Evolutionary conservation across 176 grass and related monocot genomes (phyloP).

Genomic region (Calamus simplicifolius): DNA sequence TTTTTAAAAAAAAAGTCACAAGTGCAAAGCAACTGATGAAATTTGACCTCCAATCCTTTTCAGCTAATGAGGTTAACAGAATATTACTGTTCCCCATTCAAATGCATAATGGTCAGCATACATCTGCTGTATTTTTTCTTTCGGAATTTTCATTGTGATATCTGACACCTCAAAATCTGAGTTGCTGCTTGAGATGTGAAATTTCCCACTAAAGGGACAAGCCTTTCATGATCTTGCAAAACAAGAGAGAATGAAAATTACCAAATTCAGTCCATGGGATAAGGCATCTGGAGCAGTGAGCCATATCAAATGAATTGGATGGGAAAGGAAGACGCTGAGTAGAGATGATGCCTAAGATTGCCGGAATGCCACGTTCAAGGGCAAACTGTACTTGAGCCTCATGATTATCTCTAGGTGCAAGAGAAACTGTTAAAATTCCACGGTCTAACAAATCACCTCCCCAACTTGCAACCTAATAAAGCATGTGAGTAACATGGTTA

Average conservation of each 20-base stretch:
- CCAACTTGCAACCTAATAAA: slow-evolving; percentile 81
- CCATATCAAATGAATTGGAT: slow-evolving; percentile 94
- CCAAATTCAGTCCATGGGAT: slow-evolving; percentile 87
- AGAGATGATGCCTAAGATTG: slow-evolving; percentile 81
- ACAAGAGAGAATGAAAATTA: slow-evolving; percentile 16
- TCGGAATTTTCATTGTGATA: no score
- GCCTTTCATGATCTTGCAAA: no score
- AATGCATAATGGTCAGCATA: no score
- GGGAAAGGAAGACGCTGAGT: slow-evolving; percentile 90
- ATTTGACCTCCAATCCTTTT: no score
- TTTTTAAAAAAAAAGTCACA: no score
- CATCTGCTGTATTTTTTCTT: no score
- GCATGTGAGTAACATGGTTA: slow-evolving; percentile 2
- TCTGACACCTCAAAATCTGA: no score
- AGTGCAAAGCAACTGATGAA: no score
- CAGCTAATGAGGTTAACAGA: no score
- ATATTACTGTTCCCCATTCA: no score
- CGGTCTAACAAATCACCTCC: slow-evolving; percentile 88
- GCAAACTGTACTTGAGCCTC: slow-evolving; percentile 97
- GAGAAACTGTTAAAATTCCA: slow-evolving; percentile 89
- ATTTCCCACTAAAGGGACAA: no score
- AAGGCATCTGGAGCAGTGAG: slow-evolving; percentile 93
- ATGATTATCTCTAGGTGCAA: slow-evolving; percentile 91
- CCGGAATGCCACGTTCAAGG: slow-evolving; percentile 88
- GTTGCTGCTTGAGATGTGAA: no score